Evolutionary conservation across 2,329 filamentous ascomycete genomes (phyloP), one percentile per base, ranked within the genome.

Genomic region (Penicillium griseofulvum): DNA sequence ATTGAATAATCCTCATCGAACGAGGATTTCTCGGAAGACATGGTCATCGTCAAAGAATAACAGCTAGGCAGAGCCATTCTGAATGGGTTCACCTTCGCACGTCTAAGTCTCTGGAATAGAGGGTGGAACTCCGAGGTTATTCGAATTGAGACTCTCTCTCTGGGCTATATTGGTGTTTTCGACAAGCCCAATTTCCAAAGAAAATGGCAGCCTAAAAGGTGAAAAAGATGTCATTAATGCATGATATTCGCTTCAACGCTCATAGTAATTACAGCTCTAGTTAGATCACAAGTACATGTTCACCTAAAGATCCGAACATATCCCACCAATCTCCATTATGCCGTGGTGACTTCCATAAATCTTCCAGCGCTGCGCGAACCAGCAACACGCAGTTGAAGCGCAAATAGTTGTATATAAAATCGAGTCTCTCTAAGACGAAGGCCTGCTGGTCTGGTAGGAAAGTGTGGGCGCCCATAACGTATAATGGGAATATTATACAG

Each of bases 401-500:
- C 16, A 58, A 22, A 16, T 33, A 49, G 31, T 36, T 44, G 29
- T 56, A 50, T 17, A 58, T 58, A 12, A 22, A 38, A 36, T 56
- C 44, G 14, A 56, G 29, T 45, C 51, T 49, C 12, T 41, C 53
- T 14, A 56, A 31, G 3, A 58, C 38, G 4, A 51, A 48, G 2
- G 11, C 24, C 39, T 58, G 54, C 6, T 56, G 56, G 3, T 46
- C 49, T 17, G 10, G 34, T 0, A 49, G 41, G 33, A 58, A 58
- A 8, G 54, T 47, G 24, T 58, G 56, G 9, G 56, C 56, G 2
- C 56, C 56, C 26, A 52, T 43, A 11, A 56, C 42, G 48, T 58
- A 58, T 7, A 56, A 28, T 11, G 56, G 56, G 26, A 58, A 58
- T 11, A 58, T 47, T 41, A 58, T 45, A 42, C 56, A 58, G 24